phyloP scores from a whole-genome alignment of 768 basidiomycete species.

The Russula dissimulans region DNA sequence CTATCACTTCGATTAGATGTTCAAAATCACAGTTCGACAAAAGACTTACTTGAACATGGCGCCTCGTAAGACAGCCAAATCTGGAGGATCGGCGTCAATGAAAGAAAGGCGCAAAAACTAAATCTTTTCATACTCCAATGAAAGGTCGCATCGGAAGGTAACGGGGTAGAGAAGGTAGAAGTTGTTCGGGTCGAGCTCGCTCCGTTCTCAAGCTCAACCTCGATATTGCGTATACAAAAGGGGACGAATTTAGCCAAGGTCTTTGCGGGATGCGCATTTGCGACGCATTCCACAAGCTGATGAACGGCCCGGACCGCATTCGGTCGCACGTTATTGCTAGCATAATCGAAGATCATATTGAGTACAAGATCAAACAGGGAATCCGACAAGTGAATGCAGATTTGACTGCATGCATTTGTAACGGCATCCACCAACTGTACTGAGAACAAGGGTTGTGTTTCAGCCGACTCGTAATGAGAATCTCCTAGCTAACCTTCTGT shows the following conservation, averaged over 20 bases:
- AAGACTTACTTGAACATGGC: slow-evolving; percentile 63
- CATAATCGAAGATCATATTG: slow-evolving; percentile 78
- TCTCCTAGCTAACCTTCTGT: slow-evolving; percentile 42
- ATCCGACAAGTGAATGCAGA: slow-evolving; percentile 66
- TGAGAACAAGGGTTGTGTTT: slow-evolving; percentile 22
- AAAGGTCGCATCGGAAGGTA: slow-evolving; percentile 75
- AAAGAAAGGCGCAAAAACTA: not conserved
- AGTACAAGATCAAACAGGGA: slow-evolving; percentile 71
- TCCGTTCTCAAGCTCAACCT: slow-evolving; percentile 72
- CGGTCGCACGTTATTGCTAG: slow-evolving; percentile 67
- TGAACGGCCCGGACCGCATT: slow-evolving; percentile 85
- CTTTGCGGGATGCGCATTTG: slow-evolving; percentile 69
- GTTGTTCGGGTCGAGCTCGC: slow-evolving; percentile 70
- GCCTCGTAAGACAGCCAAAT: slow-evolving; percentile 69
- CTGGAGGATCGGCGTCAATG: slow-evolving; percentile 29
- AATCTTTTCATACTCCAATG: slow-evolving; percentile 62
- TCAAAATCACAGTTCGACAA: not conserved
- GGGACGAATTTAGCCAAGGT: slow-evolving; percentile 72
- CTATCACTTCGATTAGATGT: slow-evolving; percentile 17
- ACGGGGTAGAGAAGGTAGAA: slow-evolving; percentile 47
- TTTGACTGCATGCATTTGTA: slow-evolving; percentile 64
- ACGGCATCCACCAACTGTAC: slow-evolving; percentile 73
- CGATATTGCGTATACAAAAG: slow-evolving; percentile 61
- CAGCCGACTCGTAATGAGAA: not conserved
- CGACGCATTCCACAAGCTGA: slow-evolving; percentile 76